Evolutionary conservation across 1,284 basidiomycete genomes (phyloP), one percentile per base, ranked within the genome.

Genomic region (Vanrija sp.): DNA sequence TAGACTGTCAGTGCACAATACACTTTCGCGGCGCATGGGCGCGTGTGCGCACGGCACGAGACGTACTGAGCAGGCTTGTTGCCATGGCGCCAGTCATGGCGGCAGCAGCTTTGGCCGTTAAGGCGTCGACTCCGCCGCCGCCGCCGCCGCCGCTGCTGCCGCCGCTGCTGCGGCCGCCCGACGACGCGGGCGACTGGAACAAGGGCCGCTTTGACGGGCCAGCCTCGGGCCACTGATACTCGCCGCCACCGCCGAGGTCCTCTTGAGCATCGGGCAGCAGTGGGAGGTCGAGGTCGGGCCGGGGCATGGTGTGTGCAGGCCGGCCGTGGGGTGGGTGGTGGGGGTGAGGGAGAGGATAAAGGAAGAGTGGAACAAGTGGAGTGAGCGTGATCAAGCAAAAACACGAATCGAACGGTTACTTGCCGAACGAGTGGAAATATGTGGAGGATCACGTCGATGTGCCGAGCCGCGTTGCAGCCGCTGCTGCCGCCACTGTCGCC

Each of bases 1-100:
- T 10, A 10, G 28, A 28, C 29, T 34, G 52, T 49, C 43, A 49
- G 52, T 38, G n/a, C 23, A 28, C 28, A 28, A 28, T 28, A 6
- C 28, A 28, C 28, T 28, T 23, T 23, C 3, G 21, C 21, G 21
- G 29, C 38, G 25, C 9, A 43, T 47, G 15, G n/a, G 40, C 26
- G 19, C 18, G 38, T n/a, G 43, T 21, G 21, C 23, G 12, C 15
- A 38, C 12, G 44, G 49, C 15, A 47, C n/a, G 18, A 16, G 18
- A 73, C 75, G 64, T 49, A 78, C 75, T 78, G 23, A 77, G 58
- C 19, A 78, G 46, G 46, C 69, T 73, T 3, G 75, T 77, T 6
- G 66, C 58, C 53, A 74, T 62, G 3, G 77, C 77, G 6, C 77
- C 77, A 1, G 74, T 77, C 68, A 78, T 77, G 4, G 76, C 74